Evolutionary conservation across 352 stramenopile species (phyloP).

Genomic region (Pseudoperonospora humuli): DNA sequence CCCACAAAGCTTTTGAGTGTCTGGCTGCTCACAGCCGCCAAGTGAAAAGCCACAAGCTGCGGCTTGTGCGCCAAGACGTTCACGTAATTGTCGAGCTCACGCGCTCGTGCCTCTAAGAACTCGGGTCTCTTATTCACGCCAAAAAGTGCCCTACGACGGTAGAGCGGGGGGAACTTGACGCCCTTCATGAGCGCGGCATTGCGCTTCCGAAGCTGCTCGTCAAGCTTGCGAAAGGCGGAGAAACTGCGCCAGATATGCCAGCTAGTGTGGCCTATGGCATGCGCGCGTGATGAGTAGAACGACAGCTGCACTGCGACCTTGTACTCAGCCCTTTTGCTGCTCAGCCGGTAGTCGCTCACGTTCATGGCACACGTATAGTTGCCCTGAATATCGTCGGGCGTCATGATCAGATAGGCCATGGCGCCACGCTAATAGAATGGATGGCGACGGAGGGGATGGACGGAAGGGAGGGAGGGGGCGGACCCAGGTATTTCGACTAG

Average conservation of each 20-base stretch:
- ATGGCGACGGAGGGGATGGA: neutral
- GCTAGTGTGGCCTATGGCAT: constrained; percentile 49
- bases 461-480: neutral
- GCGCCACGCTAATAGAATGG: neutral
- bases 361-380: constrained; percentile 54
- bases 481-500: too few relatives aligned
- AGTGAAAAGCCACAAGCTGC: constrained; percentile 67
- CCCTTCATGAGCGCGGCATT: constrained; percentile 65
- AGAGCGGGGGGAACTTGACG: constrained; percentile 77
- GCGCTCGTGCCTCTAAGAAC: constrained; percentile 51
- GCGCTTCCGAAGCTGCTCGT: constrained; percentile 73
- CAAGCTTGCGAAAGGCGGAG: constrained; percentile 71
- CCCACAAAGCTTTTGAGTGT: constrained; percentile 76
- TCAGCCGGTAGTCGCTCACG: constrained; percentile 65
- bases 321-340: constrained; percentile 73
- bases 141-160: constrained; percentile 62
- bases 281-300: constrained; percentile 72
- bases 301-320: constrained; percentile 61
- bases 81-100: constrained; percentile 76
- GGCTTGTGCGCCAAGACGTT: constrained; percentile 47
- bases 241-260: constrained; percentile 84
- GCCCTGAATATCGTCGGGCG: constrained; percentile 75
- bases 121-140: constrained; percentile 52
- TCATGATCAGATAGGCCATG: constrained; percentile 39
- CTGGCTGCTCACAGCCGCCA: constrained; percentile 61